phyloP scores from a whole-genome alignment of 2,329 filamentous ascomycete genomes.

The Talaromyces islandicus region DNA sequence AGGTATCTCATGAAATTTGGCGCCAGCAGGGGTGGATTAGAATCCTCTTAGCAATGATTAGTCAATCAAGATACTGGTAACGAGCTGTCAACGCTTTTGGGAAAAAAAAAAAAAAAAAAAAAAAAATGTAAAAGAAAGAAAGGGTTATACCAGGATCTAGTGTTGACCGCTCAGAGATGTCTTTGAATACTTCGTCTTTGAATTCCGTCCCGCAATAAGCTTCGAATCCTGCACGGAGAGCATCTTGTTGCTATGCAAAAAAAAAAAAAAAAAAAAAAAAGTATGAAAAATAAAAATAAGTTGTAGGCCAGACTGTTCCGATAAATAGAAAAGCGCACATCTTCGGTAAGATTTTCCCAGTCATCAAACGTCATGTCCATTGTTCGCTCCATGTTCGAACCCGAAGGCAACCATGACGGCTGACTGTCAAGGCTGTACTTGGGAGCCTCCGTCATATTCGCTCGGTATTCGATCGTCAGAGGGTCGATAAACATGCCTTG shows the following conservation, averaged over 20 bases:
- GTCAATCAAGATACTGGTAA: neutral
- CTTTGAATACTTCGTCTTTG: slow-evolving; percentile 3
- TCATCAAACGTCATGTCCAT: slow-evolving; percentile 6
- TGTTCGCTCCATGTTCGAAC: slow-evolving; percentile 1
- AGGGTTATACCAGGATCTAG: neutral
- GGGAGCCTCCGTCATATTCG: slow-evolving; percentile 7
- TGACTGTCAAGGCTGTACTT: slow-evolving; percentile 4
- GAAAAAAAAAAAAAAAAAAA: neutral
- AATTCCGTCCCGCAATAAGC: slow-evolving; percentile 8
- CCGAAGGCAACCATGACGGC: neutral
- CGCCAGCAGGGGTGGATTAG: neutral
- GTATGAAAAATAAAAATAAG: neutral
- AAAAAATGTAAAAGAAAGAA: neutral
- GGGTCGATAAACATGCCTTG: slow-evolving; percentile 4
- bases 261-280: neutral
- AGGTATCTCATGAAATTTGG: slow-evolving; percentile 2
- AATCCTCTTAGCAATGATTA: neutral
- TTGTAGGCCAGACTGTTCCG: neutral
- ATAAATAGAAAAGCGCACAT: neutral
- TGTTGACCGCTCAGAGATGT: neutral
- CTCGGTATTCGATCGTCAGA: slow-evolving; percentile 3
- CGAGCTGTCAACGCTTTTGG: neutral
- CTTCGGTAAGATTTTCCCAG: neutral
- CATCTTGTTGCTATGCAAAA: slow-evolving; percentile 5
- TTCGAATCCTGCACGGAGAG: slow-evolving; percentile 3